phyloP scores from a whole-genome alignment of 306 rosid species.

The Begonia loranthoides region DNA sequence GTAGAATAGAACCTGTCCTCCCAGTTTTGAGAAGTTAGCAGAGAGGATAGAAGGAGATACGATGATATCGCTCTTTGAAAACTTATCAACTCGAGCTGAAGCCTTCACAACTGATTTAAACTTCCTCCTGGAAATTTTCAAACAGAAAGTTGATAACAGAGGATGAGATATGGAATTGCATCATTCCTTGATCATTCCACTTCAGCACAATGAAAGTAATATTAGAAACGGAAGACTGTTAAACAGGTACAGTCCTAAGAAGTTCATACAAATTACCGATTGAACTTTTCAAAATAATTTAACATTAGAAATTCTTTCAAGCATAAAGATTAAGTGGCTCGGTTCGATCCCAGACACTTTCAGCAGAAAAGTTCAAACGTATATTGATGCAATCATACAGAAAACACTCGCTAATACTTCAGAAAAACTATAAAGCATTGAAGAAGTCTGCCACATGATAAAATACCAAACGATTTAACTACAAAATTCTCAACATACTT shows the following conservation, averaged over 20 bases:
- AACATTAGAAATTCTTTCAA: neutral
- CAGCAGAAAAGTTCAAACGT: too few relatives aligned
- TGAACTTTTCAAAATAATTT: neutral
- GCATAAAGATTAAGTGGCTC: too few relatives aligned
- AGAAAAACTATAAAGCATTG: too few relatives aligned
- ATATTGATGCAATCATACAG: too few relatives aligned
- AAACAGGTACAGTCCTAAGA: neutral
- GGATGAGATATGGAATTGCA: neutral
- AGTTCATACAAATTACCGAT: neutral
- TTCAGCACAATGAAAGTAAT: neutral
- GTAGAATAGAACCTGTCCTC: conserved; percentile 63
- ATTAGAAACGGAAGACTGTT: neutral
- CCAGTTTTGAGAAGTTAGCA: conserved; percentile 85
- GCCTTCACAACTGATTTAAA: conserved; percentile 62
- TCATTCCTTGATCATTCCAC: neutral
- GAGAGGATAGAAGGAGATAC: conserved; percentile 97
- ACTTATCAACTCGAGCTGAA: conserved; percentile 79
- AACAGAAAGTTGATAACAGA: conserved; percentile 14
- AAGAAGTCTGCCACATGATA: too few relatives aligned
- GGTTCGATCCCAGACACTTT: too few relatives aligned
- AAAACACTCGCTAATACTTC: too few relatives aligned
- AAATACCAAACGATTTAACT: too few relatives aligned
- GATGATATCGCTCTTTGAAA: conserved; percentile 70
- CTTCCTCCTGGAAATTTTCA: conserved; percentile 42
- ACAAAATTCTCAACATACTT: too few relatives aligned